A percentile compares a stretch with the other conserved stretches of the same genome.
These are phyloP conservation scores for Aspergillus puulaauensis DNA, from an alignment of 2,329 filamentous ascomycete genomes.

Conservation along the genomic window DNA sequence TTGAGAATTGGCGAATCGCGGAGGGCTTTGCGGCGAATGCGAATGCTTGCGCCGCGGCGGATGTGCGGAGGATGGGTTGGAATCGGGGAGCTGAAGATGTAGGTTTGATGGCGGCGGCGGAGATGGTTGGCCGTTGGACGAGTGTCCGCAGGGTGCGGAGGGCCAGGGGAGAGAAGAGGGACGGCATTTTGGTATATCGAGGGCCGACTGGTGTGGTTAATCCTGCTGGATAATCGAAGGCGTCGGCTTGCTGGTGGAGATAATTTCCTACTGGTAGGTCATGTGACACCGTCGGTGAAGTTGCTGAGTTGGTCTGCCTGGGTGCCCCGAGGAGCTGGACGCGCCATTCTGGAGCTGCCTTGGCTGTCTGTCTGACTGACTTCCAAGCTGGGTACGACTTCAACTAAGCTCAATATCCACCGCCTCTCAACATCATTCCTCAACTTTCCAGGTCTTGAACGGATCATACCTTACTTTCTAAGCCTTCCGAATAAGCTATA, in stretches of 20 bases:
- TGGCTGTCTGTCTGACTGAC: slow-evolving; percentile 20
- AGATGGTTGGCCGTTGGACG: slow-evolving; percentile 25
- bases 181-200: slow-evolving; percentile 30
- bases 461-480: neutral
- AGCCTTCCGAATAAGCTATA: neutral
- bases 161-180: slow-evolving; percentile 33
- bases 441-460: neutral
- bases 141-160: slow-evolving; percentile 37
- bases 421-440: slow-evolving; percentile 3
- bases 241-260: slow-evolving; percentile 9
- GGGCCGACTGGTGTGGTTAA: neutral
- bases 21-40: slow-evolving; percentile 11
- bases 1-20: slow-evolving; percentile 52
- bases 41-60: slow-evolving; percentile 17
- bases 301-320: slow-evolving; percentile 28
- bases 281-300: slow-evolving; percentile 16
- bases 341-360: slow-evolving; percentile 25
- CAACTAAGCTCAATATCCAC: slow-evolving; percentile 3
- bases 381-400: slow-evolving; percentile 14
- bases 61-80: slow-evolving; percentile 32
- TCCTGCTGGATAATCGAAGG: neutral
- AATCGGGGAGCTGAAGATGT: slow-evolving; percentile 20
- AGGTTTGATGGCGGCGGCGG: slow-evolving; percentile 23
- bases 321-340: slow-evolving; percentile 36
- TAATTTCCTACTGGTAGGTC: slow-evolving; percentile 14